Evolutionary conservation across 2,329 filamentous ascomycete species (phyloP).

Genomic region (Claviceps lovelessii): DNA sequence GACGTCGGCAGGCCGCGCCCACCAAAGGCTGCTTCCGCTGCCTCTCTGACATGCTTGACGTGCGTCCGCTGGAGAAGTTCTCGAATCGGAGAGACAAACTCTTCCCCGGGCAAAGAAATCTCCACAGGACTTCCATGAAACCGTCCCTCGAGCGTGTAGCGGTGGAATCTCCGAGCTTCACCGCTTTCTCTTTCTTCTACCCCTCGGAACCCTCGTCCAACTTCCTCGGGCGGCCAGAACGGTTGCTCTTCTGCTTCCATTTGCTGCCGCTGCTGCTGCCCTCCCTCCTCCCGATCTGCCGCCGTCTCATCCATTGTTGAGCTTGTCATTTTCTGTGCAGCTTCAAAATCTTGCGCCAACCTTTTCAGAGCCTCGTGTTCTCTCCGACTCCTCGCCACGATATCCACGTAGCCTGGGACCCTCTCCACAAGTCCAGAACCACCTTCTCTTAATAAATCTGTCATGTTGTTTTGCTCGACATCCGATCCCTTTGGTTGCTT

Average conservation of each 20-base stretch:
- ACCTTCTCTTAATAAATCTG: constrained; percentile 7
- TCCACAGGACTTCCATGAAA: constrained; percentile 63
- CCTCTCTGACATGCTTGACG: constrained; percentile 58
- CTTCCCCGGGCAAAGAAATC: constrained; percentile 55
- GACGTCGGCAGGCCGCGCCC: constrained; percentile 64
- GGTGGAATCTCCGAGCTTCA: constrained; percentile 47
- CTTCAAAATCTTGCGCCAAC: constrained; percentile 44
- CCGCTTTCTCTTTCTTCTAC: constrained; percentile 21
- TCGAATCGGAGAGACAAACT: constrained; percentile 55
- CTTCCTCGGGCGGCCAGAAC: constrained; percentile 19
- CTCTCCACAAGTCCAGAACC: constrained; percentile 15
- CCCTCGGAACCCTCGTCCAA: constrained; percentile 8
- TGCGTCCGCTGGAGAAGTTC: constrained; percentile 53
- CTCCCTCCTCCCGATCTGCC: constrained; percentile 6
- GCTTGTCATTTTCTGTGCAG: constrained; percentile 22
- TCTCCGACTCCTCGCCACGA: constrained; percentile 37
- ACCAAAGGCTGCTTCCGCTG: constrained; percentile 63
- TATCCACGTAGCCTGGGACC: constrained; percentile 27
- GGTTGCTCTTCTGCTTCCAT: constrained; percentile 14
- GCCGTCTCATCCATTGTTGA: constrained; percentile 15
- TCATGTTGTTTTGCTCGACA: not conserved
- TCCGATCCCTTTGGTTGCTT: constrained; percentile 4
- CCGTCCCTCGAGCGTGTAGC: constrained; percentile 57
- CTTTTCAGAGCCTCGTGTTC: constrained; percentile 40
- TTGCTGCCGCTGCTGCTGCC: constrained; percentile 1